Percentiles rank a stretch among this genome's conserved stretches.
These are phyloP conservation scores for Lepidium didymum DNA, from an alignment of 345 rosid genomes.

Conservation along the genomic window DNA sequence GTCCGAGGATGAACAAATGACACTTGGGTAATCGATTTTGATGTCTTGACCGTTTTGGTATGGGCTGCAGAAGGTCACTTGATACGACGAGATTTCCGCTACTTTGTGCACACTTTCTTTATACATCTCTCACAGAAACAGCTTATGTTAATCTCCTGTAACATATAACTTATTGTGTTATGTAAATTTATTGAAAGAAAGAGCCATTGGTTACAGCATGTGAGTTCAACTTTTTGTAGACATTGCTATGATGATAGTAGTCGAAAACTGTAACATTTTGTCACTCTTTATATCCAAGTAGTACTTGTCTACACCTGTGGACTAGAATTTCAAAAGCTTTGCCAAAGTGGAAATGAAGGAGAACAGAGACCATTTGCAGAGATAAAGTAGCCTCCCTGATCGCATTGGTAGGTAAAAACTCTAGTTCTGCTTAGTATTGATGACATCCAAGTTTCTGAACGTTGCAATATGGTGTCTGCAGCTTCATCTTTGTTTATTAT, in stretches of 20 bases:
- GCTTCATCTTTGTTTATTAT: background rate
- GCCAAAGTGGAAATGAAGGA: constrained; percentile 24
- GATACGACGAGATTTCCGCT: constrained; percentile 8
- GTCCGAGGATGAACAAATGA: constrained; percentile 6
- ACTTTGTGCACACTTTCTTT: constrained; percentile 26
- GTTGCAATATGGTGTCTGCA: background rate
- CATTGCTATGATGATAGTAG: background rate
- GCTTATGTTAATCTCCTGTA: constrained; percentile 15
- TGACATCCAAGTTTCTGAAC: background rate
- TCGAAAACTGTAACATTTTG: background rate
- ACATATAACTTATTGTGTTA: constrained; percentile 17
- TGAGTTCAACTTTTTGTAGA: background rate
- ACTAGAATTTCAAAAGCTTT: background rate
- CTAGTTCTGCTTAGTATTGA: background rate
- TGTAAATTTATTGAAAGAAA: constrained; percentile 28
- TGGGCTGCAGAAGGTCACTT: constrained; percentile 10
- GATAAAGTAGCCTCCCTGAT: constrained; percentile 28
- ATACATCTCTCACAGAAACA: constrained; percentile 21
- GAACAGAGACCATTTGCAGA: constrained; percentile 33
- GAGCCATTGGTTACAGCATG: constrained; percentile 18
- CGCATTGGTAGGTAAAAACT: background rate
- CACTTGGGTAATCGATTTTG: background rate
- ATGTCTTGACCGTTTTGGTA: constrained; percentile 9
- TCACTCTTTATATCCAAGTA: background rate
- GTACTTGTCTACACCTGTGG: background rate